phyloP scores from a whole-genome alignment of 345 rosid genomes.

The Eucalyptus coolabah region DNA sequence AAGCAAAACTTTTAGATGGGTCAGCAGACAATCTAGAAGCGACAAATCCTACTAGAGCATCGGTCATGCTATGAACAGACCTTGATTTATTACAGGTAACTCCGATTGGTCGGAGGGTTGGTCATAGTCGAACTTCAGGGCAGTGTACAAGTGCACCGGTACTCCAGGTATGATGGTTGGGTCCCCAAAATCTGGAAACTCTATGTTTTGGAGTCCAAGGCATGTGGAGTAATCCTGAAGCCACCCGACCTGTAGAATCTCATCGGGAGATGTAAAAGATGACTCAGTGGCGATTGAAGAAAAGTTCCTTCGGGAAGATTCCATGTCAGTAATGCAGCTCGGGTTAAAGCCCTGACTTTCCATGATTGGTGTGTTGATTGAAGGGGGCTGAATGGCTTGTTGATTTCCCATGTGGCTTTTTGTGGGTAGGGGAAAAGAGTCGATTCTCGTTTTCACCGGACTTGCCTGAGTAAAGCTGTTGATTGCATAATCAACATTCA shows the following conservation, averaged over 20 bases:
- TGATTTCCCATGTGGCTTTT: slow-evolving; percentile 2
- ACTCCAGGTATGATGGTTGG: slow-evolving; percentile 24
- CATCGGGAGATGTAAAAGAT: slow-evolving; percentile 22
- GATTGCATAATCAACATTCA: slow-evolving; percentile 13
- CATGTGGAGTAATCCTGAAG: slow-evolving; percentile 28
- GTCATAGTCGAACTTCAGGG: slow-evolving; percentile 49
- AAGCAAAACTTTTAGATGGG: background rate
- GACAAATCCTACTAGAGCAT: background rate
- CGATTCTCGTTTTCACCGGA: background rate
- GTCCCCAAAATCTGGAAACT: slow-evolving; percentile 25
- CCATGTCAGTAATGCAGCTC: slow-evolving; percentile 17
- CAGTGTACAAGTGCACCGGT: slow-evolving; percentile 35
- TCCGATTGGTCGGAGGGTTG: slow-evolving; percentile 46
- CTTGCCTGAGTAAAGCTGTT: slow-evolving; percentile 5
- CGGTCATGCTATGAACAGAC: slow-evolving; percentile 58
- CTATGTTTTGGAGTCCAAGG: slow-evolving; percentile 34
- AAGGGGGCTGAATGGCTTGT: slow-evolving; percentile 18
- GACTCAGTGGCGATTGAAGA: slow-evolving; percentile 13
- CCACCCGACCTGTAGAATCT: slow-evolving; percentile 38
- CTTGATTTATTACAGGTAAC: slow-evolving; percentile 39
- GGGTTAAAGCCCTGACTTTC: slow-evolving; percentile 23
- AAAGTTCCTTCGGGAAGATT: slow-evolving; percentile 14
- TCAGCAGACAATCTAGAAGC: background rate
- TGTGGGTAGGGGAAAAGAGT: slow-evolving; percentile 15
- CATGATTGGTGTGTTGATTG: slow-evolving; percentile 7